Conservation (phyloP, 345 rosid genomes). For the Lenwebbia sp. region DNA sequence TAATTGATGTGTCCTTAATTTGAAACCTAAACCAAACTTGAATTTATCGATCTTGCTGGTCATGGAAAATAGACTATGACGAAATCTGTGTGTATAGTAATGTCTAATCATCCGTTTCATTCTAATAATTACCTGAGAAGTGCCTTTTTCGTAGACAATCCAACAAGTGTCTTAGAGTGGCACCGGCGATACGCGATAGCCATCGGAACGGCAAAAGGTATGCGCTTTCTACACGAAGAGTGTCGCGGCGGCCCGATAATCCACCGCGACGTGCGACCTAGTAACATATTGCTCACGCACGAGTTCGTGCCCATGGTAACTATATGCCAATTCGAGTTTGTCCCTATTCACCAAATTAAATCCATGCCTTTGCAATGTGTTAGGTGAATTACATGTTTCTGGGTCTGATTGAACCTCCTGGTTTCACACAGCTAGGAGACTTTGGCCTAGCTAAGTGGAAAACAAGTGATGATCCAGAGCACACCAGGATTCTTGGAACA, state of each 20-base stretch:
- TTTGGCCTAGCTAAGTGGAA: constrained; percentile 68
- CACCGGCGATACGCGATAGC: constrained; percentile 45
- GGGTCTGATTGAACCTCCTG: background rate
- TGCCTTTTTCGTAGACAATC: constrained; percentile 7
- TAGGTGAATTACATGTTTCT: background rate
- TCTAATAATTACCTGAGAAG: background rate
- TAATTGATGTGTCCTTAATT: constrained; percentile 4
- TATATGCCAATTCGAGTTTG: background rate
- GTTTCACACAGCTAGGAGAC: constrained; percentile 43
- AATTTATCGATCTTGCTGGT: background rate
- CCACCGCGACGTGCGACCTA: constrained; percentile 49
- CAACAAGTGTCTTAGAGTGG: constrained; percentile 40
- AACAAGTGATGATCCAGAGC: constrained; percentile 30
- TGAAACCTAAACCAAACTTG: background rate
- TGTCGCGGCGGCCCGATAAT: constrained; percentile 54
- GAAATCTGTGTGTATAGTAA: background rate
- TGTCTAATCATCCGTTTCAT: background rate
- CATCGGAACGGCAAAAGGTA: constrained; percentile 49
- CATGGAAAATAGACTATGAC: background rate
- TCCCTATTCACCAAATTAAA: background rate
- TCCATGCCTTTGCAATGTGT: background rate
- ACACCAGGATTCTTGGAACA: constrained; percentile 53
- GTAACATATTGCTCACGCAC: constrained; percentile 56
- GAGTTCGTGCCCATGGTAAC: constrained; percentile 58
- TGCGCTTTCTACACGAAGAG: constrained; percentile 54